A percentile compares a stretch with the other conserved stretches of the same genome.
Conservation (phyloP, 2,329 filamentous ascomycete genomes). For the Fusarium foetens region DNA sequence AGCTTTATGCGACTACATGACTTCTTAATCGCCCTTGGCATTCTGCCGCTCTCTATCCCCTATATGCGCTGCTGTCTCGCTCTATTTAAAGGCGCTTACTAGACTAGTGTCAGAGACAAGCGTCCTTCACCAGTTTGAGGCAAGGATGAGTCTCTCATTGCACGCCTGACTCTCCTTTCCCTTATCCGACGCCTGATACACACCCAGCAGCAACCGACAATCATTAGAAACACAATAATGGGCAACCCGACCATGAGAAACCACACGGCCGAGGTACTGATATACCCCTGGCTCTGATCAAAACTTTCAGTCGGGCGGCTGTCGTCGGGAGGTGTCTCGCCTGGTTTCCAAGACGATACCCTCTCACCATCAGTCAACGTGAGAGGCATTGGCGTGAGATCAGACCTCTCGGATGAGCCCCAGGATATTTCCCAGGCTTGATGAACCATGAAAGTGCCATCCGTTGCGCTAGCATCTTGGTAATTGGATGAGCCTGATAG, state of each 20-base stretch:
- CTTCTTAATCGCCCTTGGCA: background rate
- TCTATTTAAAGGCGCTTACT: background rate
- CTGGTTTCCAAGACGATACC: background rate
- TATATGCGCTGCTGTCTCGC: too few species aligned
- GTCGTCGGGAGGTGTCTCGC: background rate
- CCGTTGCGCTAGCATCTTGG: background rate
- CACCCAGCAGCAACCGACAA: background rate
- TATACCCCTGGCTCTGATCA: background rate
- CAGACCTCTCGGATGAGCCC: background rate
- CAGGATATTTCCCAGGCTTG: background rate
- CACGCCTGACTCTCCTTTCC: background rate
- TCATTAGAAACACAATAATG: background rate
- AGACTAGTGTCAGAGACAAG: background rate
- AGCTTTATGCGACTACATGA: background rate
- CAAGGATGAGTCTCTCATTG: background rate
- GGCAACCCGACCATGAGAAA: background rate
- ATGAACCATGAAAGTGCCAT: background rate
- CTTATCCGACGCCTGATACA: background rate
- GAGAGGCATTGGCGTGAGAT: background rate
- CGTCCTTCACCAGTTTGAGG: background rate
- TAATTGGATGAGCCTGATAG: background rate
- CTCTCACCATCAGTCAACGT: background rate
- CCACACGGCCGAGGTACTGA: background rate
- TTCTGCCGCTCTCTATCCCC: too few species aligned
- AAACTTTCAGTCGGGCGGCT: background rate